These are phyloP conservation scores for Colletotrichum kahawae DNA, from an alignment of 2,329 filamentous ascomycete genomes.

Conservation along the genomic window DNA sequence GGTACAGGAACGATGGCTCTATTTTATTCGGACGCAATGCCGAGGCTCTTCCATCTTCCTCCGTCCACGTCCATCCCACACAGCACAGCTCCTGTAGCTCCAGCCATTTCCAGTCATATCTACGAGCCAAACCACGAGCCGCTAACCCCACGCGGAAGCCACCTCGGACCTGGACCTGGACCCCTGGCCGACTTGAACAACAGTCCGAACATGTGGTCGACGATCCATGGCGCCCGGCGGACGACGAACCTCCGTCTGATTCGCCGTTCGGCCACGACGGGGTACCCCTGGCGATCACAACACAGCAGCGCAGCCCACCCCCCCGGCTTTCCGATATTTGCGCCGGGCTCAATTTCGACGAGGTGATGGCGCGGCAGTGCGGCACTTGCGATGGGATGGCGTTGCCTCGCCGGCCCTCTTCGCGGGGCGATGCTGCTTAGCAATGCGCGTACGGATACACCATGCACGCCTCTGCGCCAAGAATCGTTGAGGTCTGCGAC, in stretches of 20 bases:
- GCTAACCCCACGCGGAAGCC: neutral
- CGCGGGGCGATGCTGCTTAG: neutral
- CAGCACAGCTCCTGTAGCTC: neutral
- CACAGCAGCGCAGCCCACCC: neutral
- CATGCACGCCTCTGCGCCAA: neutral
- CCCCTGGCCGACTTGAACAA: neutral
- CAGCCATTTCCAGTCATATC: neutral
- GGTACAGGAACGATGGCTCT: neutral
- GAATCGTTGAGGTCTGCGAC: neutral
- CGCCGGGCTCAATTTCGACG: neutral
- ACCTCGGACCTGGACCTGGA: neutral
- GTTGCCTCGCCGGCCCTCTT: neutral
- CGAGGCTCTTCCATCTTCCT: neutral
- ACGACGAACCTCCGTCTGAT: neutral
- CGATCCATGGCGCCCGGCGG: neutral
- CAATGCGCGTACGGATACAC: neutral
- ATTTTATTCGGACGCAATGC: conserved; percentile 3
- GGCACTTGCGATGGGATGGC: neutral
- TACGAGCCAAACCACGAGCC: neutral
- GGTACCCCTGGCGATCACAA: conserved; percentile 2
- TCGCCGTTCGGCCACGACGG: neutral
- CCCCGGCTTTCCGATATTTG: neutral
- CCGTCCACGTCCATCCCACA: neutral
- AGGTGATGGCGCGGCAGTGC: neutral
- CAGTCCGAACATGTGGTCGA: neutral